phyloP scores from a whole-genome alignment of 2,329 filamentous ascomycete species.

The Clarireedia monteithiana region DNA sequence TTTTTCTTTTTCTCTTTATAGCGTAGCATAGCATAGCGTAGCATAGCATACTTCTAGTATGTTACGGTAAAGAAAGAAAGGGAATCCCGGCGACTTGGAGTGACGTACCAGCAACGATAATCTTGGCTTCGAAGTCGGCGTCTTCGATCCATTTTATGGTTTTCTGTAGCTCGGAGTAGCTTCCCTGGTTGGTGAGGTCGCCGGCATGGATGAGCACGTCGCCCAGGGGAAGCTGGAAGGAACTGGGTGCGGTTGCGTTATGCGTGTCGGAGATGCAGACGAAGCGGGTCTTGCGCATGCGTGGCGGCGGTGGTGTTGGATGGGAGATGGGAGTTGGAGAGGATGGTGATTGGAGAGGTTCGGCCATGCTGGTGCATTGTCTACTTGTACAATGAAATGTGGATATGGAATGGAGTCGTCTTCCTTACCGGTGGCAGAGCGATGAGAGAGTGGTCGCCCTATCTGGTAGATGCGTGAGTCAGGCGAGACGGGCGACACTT shows the following conservation, averaged over 20 bases:
- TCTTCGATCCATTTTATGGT: slow-evolving; percentile 60
- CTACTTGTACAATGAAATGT: too few relatives aligned
- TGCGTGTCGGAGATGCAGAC: slow-evolving; percentile 75
- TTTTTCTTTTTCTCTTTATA: too few relatives aligned
- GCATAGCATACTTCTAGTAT: too few relatives aligned
- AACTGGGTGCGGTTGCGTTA: slow-evolving; percentile 44
- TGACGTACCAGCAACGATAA: slow-evolving; percentile 56
- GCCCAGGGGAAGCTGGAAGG: slow-evolving; percentile 57
- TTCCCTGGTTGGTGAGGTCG: slow-evolving; percentile 69
- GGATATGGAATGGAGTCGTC: too few relatives aligned
- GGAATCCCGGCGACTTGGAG: background rate
- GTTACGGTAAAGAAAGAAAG: background rate
- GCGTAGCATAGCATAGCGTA: too few relatives aligned
- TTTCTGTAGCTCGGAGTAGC: slow-evolving; percentile 49
- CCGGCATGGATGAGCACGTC: slow-evolving; percentile 72
- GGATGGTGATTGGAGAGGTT: slow-evolving; percentile 56
- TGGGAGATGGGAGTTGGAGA: slow-evolving; percentile 51
- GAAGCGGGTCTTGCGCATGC: slow-evolving; percentile 46
- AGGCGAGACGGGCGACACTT: too few relatives aligned
- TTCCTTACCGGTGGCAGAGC: too few relatives aligned
- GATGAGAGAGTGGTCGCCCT: too few relatives aligned
- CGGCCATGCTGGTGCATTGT: slow-evolving; percentile 53
- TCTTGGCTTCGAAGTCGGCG: slow-evolving; percentile 60
- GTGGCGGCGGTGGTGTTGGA: slow-evolving; percentile 51
- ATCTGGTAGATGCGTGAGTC: too few relatives aligned